phyloP scores from a whole-genome alignment of 139 green algal genomes.

The Tetradesmus obliquus region DNA sequence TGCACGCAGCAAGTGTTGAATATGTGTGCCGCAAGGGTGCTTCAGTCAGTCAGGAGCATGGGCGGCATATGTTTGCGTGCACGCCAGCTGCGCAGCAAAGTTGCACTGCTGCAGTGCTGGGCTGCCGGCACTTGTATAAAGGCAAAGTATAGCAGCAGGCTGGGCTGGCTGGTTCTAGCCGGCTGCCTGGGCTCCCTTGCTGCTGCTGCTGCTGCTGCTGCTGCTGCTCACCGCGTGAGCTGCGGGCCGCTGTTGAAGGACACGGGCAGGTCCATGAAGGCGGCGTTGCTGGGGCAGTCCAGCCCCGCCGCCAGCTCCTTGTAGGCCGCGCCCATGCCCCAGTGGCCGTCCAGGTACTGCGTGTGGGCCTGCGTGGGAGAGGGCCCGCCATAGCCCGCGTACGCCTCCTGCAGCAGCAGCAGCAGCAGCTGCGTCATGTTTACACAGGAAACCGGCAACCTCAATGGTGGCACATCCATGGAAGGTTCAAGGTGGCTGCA shows the following conservation, averaged over 20 bases:
- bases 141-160: no score
- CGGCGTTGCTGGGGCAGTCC: conserved; percentile 34
- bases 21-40: background rate
- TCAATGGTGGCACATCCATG: no score
- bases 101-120: background rate
- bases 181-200: background rate
- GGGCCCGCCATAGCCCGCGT: conserved; percentile 33
- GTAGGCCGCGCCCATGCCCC: conserved; percentile 35
- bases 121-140: no score
- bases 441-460: no score
- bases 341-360: conserved; percentile 36
- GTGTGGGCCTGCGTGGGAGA: conserved; percentile 30
- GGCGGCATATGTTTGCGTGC: background rate
- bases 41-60: background rate
- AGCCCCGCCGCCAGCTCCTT: conserved; percentile 11
- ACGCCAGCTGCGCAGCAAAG: background rate
- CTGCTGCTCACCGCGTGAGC: background rate
- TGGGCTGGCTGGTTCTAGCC: no score
- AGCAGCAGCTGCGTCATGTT: background rate
- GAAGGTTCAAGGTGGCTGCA: no score
- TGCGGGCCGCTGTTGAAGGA: conserved; percentile 23
- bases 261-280: conserved; percentile 16
- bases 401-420: conserved; percentile 36
- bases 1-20: background rate
- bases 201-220: background rate